Evolutionary conservation across 768 basidiomycete species (phyloP).

Genomic region (Amanita muscaria): DNA sequence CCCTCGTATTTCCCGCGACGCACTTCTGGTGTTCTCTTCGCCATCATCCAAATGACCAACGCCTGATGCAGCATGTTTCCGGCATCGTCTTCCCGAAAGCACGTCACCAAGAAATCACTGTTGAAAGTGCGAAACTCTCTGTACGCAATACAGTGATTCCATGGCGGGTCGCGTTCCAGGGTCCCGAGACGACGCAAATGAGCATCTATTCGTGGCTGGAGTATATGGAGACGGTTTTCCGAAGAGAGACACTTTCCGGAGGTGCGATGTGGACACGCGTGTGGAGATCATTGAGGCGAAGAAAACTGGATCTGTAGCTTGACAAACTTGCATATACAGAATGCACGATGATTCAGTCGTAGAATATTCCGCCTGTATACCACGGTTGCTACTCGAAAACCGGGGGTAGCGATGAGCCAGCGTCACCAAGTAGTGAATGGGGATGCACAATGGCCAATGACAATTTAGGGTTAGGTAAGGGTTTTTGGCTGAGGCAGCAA

Average conservation of each 20-base stretch:
- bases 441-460: conserved; percentile 25
- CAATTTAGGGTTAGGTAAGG: conserved; percentile 56
- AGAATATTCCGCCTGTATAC: neutral
- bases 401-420: conserved; percentile 14
- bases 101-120: neutral
- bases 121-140: conserved; percentile 15
- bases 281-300: conserved; percentile 32
- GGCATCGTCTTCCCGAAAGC: conserved; percentile 39
- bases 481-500: conserved; percentile 42
- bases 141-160: conserved; percentile 19
- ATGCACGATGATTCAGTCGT: conserved; percentile 3
- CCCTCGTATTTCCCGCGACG: conserved; percentile 33
- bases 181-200: conserved; percentile 46
- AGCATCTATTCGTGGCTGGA: conserved; percentile 33
- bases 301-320: conserved; percentile 7
- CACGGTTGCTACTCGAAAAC: conserved; percentile 12
- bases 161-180: conserved; percentile 22
- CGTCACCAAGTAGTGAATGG: conserved; percentile 23
- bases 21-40: conserved; percentile 36
- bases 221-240: conserved; percentile 14
- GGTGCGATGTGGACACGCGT: conserved; percentile 31
- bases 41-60: conserved; percentile 12
- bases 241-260: conserved; percentile 40
- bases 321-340: neutral
- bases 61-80: conserved; percentile 36